Base-by-base conservation (phyloP, 2,329 filamentous ascomycete genomes). In the Nakataea oryzae region DNA sequence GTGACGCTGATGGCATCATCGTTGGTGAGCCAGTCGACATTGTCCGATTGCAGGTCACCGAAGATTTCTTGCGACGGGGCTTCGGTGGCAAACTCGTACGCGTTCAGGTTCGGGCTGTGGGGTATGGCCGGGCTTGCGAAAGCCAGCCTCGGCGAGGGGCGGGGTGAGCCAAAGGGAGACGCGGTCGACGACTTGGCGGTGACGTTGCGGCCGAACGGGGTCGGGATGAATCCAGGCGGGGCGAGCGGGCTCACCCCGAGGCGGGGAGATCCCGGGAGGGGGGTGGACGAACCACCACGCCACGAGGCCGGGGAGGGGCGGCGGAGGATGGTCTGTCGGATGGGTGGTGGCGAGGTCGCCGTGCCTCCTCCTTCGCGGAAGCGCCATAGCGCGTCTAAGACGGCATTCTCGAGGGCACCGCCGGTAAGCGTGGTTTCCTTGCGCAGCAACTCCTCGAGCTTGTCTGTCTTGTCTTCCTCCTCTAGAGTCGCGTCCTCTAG, bases 21-120 rank as follows among this genome's bases (percentile, higher is more conserved):
- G 72, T 95, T 95, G 67, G 97, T 91, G 57, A 97, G 82, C 95
- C 93, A 97, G 74, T 97, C 93, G 61, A 99, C 92, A 69, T 95
- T 96, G 73, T 97, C 93, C 65, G 88, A 90, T 67, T 93, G 93
- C 70, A 92, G 89, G 69, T 97, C 92, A 62, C 92, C 92, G 71
- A 96, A 67, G 64, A 90, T 90, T 70, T 97, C 93, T 57, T 88
- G 87, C 24, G 89, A 86, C 8, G 91, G 89, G 59, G 86, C 90
- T 70, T 96, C 92, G 70, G 86, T 93, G 59, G 86, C 84, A 76
- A 97, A 97, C 74, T 96, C 91, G 76, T 97, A 99, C 61, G 93
- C 91, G 76, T 96, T 97, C 66, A 97, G 77, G 71, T 85, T 96
- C 54, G 95, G 95, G 69, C 93, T 97, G 74, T 97, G 91, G 5